These are phyloP conservation scores for Talaromyces sp. DNA, from an alignment of 2,329 filamentous ascomycete species.

Conservation along the genomic window DNA sequence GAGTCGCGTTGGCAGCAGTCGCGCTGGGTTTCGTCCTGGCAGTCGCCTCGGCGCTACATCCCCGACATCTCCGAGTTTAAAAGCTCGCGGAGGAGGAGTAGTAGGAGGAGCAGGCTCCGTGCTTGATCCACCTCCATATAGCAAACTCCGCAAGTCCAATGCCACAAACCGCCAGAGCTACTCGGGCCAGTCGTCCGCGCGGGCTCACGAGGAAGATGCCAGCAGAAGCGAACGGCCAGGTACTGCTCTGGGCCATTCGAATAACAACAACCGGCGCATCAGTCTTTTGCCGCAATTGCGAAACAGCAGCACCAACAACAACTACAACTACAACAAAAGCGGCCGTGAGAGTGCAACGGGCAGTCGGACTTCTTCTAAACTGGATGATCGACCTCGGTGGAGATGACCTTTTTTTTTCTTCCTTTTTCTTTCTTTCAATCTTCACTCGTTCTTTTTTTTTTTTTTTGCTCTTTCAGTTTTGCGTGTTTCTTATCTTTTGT, in stretches of 20 bases:
- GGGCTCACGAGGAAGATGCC: slow-evolving; percentile 17
- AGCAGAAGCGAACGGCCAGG: slow-evolving; percentile 32
- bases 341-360: slow-evolving; percentile 15
- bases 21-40: slow-evolving; percentile 27
- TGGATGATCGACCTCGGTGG: slow-evolving; percentile 34
- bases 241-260: slow-evolving; percentile 36
- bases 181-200: slow-evolving; percentile 28
- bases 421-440: neutral
- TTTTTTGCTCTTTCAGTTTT: neutral
- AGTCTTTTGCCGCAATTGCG: slow-evolving; percentile 37
- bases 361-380: slow-evolving; percentile 17
- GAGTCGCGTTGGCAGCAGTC: slow-evolving; percentile 31
- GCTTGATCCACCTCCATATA: slow-evolving; percentile 40
- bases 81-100: neutral
- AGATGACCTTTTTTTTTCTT: slow-evolving; percentile 17
- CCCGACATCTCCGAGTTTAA: slow-evolving; percentile 18
- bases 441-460: neutral
- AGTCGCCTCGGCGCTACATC: slow-evolving; percentile 27
- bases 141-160: slow-evolving; percentile 31
- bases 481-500: neutral
- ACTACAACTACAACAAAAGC: no score
- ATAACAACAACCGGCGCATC: slow-evolving; percentile 23
- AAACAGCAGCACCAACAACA: slow-evolving; percentile 13
- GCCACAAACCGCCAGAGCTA: slow-evolving; percentile 33
- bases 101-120: slow-evolving; percentile 12